Base-by-base conservation (phyloP, 2,329 filamentous ascomycete genomes). In the Lachnellula arida region DNA sequence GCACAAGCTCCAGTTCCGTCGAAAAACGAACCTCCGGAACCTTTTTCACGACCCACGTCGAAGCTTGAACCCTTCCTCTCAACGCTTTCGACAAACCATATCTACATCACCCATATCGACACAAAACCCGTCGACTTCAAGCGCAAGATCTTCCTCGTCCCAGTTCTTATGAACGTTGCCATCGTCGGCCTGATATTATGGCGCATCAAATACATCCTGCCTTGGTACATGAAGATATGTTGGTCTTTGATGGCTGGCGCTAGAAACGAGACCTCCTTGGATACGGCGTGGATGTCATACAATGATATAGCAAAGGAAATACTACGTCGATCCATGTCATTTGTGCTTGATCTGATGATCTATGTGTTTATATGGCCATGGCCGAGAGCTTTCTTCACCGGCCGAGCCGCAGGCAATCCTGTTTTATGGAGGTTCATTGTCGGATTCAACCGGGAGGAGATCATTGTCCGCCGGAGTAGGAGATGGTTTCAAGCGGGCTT, bases 91-190 rank as follows among this genome's bases (percentile, higher is more conserved):
- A 77, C 81, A 54, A 74, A 81, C 54, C 84, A 89, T 71, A 80
- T 96, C 69, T 96, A 97, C 79, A 81, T 97, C 66, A 80, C 87
- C 32, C 91, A 96, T 75, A 77, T 96, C 72, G 92, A 97, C 77
- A 75, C 74, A 58, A 85, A 87, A 59, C 84, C 86, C 0, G 72
- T 74, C 19, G 77, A 79, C 28, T 84, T 92, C 74, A 97, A 97
- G 74, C 82, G 82, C 70, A 88, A 89, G 67, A 87, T 95, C 66
- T 97, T 96, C 73, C 66, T 84, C 48, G 85, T 96, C 0, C 91
- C 92, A 15, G 78, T 91, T 17, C 71, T 85, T 17, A 84, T 96
- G 73, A 97, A 97, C 72, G 55, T 87, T 35, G 73, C 76, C 63
- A 84, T 97, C 55, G 75, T 78, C 8, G 67, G 78, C 2, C 72